Evolutionary conservation across 2,329 filamentous ascomycete species (phyloP), one percentile per base, ranked within the genome.

Genomic region (Nannizzia gypsea): DNA sequence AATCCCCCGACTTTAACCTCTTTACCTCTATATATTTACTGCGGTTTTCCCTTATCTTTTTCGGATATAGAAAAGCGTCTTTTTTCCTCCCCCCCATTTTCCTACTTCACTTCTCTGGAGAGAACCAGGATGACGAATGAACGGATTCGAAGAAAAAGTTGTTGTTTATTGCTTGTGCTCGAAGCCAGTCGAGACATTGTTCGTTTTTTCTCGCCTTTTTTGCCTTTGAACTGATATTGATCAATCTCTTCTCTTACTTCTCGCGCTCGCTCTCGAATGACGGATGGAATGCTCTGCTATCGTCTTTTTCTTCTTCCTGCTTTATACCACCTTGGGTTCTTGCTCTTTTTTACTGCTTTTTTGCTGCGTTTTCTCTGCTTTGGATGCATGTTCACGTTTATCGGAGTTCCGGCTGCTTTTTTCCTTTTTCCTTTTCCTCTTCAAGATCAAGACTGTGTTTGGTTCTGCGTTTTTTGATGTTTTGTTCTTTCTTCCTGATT

Each of bases 1-100:
- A n/a, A n/a, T n/a, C n/a, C n/a, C n/a, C n/a, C n/a, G n/a, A n/a
- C n/a, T n/a, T 31, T 9, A 3, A 34, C 31, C 9, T 13, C 9
- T 36, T 11, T 36, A 13, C 31, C 28, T 31, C 26, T 28, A 31
- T 28, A 22, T 52, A 52, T 52, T 22, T 31, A 52, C n/a, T n/a
- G n/a, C 48, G 48, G 48, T 52, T 52, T 52, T 24, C 22, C 22
- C 26, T 52, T 52, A 52, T 52, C 48, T 52, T 52, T 36, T n/a
- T 52, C 48, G 48, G 48, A 52, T 52, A 52, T 52, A 52, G 48
- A 52, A 52, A 52, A 52, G 48, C 22, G 13, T 52, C 8, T 52
- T 11, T 26, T 52, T 13, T 26, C 31, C 31, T 11, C 6, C 28
- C 28, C 6, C 31, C 31, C 31, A 13, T 52, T 48, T 22, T 48